These are phyloP conservation scores for Ophiocordyceps robertsii DNA, from an alignment of 2,329 filamentous ascomycete genomes.

Conservation along the genomic window DNA sequence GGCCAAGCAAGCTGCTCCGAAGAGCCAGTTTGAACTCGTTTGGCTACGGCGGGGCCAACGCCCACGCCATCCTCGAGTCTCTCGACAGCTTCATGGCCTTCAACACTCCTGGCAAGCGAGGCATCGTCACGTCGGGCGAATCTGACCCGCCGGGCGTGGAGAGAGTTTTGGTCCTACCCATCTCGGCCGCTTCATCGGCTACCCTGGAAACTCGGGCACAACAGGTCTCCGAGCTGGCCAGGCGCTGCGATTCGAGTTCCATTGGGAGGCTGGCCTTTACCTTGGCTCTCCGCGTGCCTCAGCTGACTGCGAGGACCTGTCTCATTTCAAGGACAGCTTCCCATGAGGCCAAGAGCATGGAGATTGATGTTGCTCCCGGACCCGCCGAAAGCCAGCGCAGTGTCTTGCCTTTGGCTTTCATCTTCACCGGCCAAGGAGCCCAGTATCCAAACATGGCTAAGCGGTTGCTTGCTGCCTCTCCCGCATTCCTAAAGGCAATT, in stretches of 20 bases:
- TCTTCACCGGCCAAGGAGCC: constrained; percentile 13
- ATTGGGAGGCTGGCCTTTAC: too few relatives aligned
- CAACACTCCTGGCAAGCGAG: not conserved
- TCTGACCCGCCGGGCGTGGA: not conserved
- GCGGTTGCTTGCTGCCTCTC: constrained; percentile 3
- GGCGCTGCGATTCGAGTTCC: not conserved
- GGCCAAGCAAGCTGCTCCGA: constrained; percentile 19
- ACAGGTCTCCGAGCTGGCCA: not conserved
- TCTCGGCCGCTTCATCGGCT: not conserved
- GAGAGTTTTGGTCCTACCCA: not conserved
- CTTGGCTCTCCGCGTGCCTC: too few relatives aligned
- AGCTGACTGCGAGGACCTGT: not conserved
- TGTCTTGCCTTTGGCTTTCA: constrained; percentile 4
- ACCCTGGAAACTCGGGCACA: not conserved
- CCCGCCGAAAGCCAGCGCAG: too few relatives aligned
- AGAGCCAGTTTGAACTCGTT: constrained; percentile 32
- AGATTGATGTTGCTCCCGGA: too few relatives aligned
- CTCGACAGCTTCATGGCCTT: not conserved
- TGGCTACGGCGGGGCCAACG: constrained; percentile 28
- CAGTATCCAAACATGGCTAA: constrained; percentile 10
- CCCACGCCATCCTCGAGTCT: constrained; percentile 21
- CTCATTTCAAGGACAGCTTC: too few relatives aligned
- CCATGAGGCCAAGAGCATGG: too few relatives aligned
- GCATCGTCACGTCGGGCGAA: not conserved
- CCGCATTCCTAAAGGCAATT: constrained; percentile 4